These are phyloP conservation scores for Lepidopterella palustris DNA, from an alignment of 495 filamentous ascomycete genomes.

Conservation along the genomic window DNA sequence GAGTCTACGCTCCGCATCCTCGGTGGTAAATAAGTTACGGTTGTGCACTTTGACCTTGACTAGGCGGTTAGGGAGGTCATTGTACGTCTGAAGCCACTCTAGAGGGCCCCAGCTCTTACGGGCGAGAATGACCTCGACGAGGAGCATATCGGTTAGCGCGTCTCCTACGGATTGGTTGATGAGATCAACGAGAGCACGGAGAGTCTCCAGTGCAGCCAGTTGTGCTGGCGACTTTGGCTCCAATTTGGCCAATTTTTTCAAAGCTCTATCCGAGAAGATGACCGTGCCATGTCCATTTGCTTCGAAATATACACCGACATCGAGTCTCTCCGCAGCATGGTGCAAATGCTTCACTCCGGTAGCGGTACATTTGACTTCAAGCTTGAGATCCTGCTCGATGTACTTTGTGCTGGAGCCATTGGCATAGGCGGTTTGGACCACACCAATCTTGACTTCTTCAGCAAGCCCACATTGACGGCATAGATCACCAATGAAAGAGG, in stretches of 20 bases:
- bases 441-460: conserved; percentile 76
- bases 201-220: conserved; percentile 71
- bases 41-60: conserved; percentile 84
- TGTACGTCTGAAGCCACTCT: conserved; percentile 91
- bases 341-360: conserved; percentile 97
- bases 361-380: conserved; percentile 85
- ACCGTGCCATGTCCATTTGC: conserved; percentile 97
- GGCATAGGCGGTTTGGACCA: conserved; percentile 96
- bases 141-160: conserved; percentile 89
- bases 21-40: conserved; percentile 79
- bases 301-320: conserved; percentile 96
- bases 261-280: conserved; percentile 78
- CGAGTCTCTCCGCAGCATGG: conserved; percentile 83
- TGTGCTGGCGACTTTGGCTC: conserved; percentile 89
- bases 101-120: conserved; percentile 87
- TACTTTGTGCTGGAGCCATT: conserved; percentile 94
- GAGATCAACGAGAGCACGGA: conserved; percentile 72
- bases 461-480: conserved; percentile 70
- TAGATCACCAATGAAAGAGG: conserved; percentile 88
- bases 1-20: conserved; percentile 84
- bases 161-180: conserved; percentile 98
- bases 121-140: conserved; percentile 91
- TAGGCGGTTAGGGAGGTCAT: conserved; percentile 92
- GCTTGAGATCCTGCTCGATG: conserved; percentile 76
- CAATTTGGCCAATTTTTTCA: conserved; percentile 65